phyloP scores from a whole-genome alignment of 345 rosid genomes.

The Barbarea vulgaris region DNA sequence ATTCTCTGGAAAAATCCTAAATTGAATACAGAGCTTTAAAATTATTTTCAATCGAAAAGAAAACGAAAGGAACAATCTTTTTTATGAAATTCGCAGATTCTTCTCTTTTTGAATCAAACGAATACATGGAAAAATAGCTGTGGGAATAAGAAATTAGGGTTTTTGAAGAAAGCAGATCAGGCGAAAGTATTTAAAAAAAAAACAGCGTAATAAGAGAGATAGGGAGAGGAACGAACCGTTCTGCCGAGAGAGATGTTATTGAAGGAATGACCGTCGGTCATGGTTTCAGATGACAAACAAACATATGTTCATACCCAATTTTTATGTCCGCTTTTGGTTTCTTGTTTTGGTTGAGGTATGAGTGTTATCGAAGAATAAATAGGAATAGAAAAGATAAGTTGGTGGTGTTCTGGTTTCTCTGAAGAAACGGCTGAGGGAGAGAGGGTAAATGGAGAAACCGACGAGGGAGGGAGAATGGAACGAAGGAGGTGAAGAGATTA shows the following conservation, averaged over 20 bases:
- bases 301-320: no score
- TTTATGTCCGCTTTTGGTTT: no score
- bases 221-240: constrained; percentile 48
- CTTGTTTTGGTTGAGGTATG: no score
- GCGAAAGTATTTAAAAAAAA: background rate
- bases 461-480: no score
- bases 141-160: constrained; percentile 24
- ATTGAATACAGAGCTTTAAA: no score
- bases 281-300: constrained; percentile 39
- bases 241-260: constrained; percentile 88
- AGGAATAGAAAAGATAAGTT: no score
- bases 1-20: background rate
- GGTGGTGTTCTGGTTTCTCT: no score
- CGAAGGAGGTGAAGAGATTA: no score
- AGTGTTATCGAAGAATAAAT: no score
- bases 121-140: background rate
- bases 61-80: background rate
- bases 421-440: no score
- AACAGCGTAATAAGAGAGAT: background rate
- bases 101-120: background rate
- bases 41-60: background rate
- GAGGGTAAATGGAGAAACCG: no score
- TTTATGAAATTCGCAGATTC: background rate
- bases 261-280: constrained; percentile 80
- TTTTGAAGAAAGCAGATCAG: background rate